A percentile compares a stretch with the other conserved stretches of the same genome.
Conservation (phyloP, 768 basidiomycete genomes). For the Chiua virens region DNA sequence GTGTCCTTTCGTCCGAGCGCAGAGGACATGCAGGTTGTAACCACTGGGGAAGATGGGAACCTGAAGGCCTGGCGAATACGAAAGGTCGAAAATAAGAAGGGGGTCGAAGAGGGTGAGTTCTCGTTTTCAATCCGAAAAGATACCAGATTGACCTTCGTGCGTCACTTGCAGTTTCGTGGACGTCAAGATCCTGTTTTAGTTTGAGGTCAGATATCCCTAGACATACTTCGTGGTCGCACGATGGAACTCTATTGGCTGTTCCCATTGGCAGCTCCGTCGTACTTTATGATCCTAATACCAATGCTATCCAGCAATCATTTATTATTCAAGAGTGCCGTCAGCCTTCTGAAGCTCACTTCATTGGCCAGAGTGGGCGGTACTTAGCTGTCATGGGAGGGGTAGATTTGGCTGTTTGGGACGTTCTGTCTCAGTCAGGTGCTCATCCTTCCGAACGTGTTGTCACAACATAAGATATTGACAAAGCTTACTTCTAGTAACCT, state of each 20-base stretch:
- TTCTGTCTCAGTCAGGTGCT: constrained; percentile 60
- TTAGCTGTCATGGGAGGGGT: constrained; percentile 52
- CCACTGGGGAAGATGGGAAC: constrained; percentile 70
- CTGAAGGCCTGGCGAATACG: constrained; percentile 83
- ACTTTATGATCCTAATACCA: constrained; percentile 71
- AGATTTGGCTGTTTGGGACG: constrained; percentile 70
- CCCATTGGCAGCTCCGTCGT: constrained; percentile 64
- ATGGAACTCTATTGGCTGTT: constrained; percentile 83
- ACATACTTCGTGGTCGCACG: constrained; percentile 75
- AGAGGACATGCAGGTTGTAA: constrained; percentile 53
- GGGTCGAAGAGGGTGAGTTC: constrained; percentile 51
- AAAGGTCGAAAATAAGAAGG: constrained; percentile 43
- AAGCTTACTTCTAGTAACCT: constrained; percentile 47
- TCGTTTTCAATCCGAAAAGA: neutral
- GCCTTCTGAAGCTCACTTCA: constrained; percentile 54
- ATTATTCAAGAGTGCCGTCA: constrained; percentile 52
- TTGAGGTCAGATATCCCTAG: constrained; percentile 70
- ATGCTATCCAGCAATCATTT: constrained; percentile 58
- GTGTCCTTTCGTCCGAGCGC: constrained; percentile 64
- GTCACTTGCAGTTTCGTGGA: constrained; percentile 56
- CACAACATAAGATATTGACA: neutral
- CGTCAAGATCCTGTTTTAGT: constrained; percentile 67
- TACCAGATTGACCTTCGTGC: neutral
- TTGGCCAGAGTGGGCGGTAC: constrained; percentile 72
- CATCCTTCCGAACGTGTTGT: neutral